Evolutionary conservation across 1,284 basidiomycete species (phyloP), one percentile per base, ranked within the genome.

Genomic region (Microbotryum scabiosae): DNA sequence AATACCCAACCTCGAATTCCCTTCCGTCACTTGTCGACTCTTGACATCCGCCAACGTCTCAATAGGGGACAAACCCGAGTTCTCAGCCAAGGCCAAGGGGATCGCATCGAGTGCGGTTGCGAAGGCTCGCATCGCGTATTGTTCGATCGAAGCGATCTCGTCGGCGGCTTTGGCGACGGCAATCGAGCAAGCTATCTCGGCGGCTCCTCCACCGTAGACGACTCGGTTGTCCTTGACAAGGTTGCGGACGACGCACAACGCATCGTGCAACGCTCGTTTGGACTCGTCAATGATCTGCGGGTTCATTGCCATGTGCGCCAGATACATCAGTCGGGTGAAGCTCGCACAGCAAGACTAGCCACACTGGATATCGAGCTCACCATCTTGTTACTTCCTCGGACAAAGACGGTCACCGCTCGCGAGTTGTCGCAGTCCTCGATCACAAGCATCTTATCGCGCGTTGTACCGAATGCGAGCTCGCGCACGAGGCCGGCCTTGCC

Each of bases 61-160:
- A 70, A 99, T 99, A 12, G 94, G 96, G 30, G 89, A 87, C 58
- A 97, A 78, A 56, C 94, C 94, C 67, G 90, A 94, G 80, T 99
- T 98, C 76, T 98, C 96, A 5, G 96, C 94, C 12, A 98, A 80
- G 2, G 96, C 94, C 20, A 97, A 83, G 9, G 96, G 96, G 56
- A 97, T 79, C 12, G 92, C 82, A 72, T 98, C 94, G 9, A 99
- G 79, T 12, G 94, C 94, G 32, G 88, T 88, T 1, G 94, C 84
- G 74, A 97, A 99, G 20, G 94, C 93, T 50, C 94, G 87, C 93
- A 98, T 97, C 1, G 94, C 94, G 74, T 99, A 99, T 80, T 99
- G 94, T 77, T 99, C 94, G 72, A 99, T 94, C 10, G 90, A 83
- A 2, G 94, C 86, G 71, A 96, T 97, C 86, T 94, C 86, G 75